phyloP scores from a whole-genome alignment of 75 land plant genomes.

The Pinus taeda region DNA sequence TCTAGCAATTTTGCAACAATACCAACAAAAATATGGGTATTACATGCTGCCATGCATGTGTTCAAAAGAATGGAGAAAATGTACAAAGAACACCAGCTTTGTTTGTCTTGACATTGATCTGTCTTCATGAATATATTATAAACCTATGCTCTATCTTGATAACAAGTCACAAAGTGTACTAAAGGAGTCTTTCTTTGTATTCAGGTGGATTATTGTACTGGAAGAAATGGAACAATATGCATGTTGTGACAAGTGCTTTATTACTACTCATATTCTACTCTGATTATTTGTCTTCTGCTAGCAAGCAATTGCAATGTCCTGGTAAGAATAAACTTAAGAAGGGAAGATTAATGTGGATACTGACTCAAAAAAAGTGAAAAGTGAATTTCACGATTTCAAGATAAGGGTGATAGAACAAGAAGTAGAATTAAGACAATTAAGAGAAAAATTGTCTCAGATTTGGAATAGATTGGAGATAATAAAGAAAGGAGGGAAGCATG shows the following conservation, averaged over 20 bases:
- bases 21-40: constrained; percentile 30
- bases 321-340: not conserved
- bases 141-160: constrained; percentile 52
- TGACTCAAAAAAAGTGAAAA: too few relatives aligned
- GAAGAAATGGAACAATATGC: constrained; percentile 54
- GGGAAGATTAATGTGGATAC: too few relatives aligned
- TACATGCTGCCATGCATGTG: constrained; percentile 34
- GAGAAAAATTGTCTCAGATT: too few relatives aligned
- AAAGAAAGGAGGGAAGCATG: too few relatives aligned
- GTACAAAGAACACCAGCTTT: constrained; percentile 21
- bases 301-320: constrained; percentile 22
- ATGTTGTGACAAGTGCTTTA: constrained; percentile 38
- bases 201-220: constrained; percentile 41
- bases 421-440: too few relatives aligned
- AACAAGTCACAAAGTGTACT: constrained; percentile 24
- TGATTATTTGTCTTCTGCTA: constrained; percentile 26
- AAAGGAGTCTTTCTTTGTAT: constrained; percentile 36
- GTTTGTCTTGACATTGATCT: constrained; percentile 23
- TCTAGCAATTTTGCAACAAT: constrained; percentile 20
- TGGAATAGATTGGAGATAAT: too few relatives aligned
- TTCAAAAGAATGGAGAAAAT: constrained; percentile 31
- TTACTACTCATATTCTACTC: constrained; percentile 32
- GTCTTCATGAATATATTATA: constrained; percentile 65
- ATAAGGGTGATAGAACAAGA: too few relatives aligned
- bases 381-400: too few relatives aligned